Conservation (phyloP, 805 yeast genomes). For the Torulaspora maleeae region DNA sequence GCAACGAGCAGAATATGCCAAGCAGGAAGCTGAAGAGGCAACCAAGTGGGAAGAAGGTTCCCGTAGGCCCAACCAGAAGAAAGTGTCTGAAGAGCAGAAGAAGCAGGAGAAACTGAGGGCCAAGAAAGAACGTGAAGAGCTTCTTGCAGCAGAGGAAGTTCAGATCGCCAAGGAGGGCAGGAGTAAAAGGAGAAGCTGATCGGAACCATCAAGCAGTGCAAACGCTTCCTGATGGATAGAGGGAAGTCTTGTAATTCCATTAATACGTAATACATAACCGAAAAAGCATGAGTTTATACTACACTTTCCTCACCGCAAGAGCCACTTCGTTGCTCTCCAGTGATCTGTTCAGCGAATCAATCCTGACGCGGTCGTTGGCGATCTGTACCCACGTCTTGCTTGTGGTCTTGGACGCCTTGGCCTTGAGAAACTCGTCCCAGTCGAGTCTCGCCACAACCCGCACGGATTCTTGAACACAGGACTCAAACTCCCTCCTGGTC, state of each 20-base stretch:
- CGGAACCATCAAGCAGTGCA: not conserved
- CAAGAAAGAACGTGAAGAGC: conserved; percentile 32
- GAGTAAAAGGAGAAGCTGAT: conserved; percentile 19
- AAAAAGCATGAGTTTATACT: not conserved
- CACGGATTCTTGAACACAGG: conserved; percentile 20
- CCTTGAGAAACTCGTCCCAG: conserved; percentile 21
- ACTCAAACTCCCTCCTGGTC: conserved; percentile 14
- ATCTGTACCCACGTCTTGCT: conserved; percentile 21
- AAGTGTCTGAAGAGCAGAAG: conserved; percentile 32
- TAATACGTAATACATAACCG: conserved; percentile 3
- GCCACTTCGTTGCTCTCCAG: conserved; percentile 14
- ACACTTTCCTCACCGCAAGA: conserved; percentile 3
- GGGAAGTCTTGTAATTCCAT: not conserved
- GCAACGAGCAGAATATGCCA: conserved; percentile 22
- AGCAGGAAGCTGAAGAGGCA: conserved; percentile 33
- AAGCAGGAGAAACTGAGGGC: conserved; percentile 29
- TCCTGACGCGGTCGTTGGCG: conserved; percentile 15
- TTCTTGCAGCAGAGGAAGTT: conserved; percentile 34
- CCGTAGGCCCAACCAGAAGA: conserved; percentile 24
- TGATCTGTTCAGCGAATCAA: conserved; percentile 12
- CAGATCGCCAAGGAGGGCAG: conserved; percentile 21
- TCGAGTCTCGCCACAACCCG: conserved; percentile 18
- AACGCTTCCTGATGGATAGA: not conserved
- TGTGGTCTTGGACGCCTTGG: conserved; percentile 2
- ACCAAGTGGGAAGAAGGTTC: conserved; percentile 35